A percentile compares a stretch with the other conserved stretches of the same genome.
Conservation (phyloP, 163 green algal species). For the Smithsoniella earleae region DNA sequence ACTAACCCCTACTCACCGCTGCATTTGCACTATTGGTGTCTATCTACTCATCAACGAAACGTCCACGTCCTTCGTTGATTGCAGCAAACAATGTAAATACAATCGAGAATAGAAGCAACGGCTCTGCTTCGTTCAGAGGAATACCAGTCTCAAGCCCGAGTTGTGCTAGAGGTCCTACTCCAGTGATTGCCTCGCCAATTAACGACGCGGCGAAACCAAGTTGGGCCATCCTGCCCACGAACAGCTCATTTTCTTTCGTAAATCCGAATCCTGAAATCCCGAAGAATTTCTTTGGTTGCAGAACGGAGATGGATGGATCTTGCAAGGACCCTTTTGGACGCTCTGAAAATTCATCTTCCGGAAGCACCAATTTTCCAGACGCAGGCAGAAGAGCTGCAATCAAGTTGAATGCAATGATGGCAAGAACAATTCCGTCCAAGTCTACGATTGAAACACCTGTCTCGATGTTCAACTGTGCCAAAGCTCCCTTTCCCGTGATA, state of each 20-base stretch:
- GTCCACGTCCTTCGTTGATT: constrained; percentile 50
- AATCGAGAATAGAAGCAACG: constrained; percentile 54
- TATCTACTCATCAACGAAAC: constrained; percentile 55
- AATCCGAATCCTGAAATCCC: constrained; percentile 47
- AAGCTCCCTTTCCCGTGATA: constrained; percentile 51
- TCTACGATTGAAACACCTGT: constrained; percentile 37
- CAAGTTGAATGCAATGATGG: constrained; percentile 59
- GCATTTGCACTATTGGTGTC: not conserved
- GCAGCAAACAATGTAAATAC: constrained; percentile 58
- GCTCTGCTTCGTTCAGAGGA: constrained; percentile 40
- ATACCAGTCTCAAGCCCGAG: constrained; percentile 59
- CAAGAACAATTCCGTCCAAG: constrained; percentile 48
- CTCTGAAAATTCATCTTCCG: constrained; percentile 40
- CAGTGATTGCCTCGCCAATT: constrained; percentile 59
- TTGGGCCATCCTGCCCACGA: constrained; percentile 65
- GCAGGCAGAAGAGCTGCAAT: constrained; percentile 48
- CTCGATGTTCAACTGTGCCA: constrained; percentile 62
- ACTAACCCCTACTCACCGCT: too few relatives aligned
- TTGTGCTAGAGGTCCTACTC: constrained; percentile 65
- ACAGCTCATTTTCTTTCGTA: constrained; percentile 60
- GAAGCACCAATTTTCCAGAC: constrained; percentile 42
- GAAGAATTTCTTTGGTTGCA: constrained; percentile 49
- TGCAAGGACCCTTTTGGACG: constrained; percentile 43
- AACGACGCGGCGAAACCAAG: constrained; percentile 60
- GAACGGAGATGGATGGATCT: constrained; percentile 43